Percentiles rank a stretch among this genome's conserved stretches.
These are phyloP conservation scores for Coccomyxa subellipsoidea DNA, from an alignment of 163 green algal genomes.

Conservation along the genomic window DNA sequence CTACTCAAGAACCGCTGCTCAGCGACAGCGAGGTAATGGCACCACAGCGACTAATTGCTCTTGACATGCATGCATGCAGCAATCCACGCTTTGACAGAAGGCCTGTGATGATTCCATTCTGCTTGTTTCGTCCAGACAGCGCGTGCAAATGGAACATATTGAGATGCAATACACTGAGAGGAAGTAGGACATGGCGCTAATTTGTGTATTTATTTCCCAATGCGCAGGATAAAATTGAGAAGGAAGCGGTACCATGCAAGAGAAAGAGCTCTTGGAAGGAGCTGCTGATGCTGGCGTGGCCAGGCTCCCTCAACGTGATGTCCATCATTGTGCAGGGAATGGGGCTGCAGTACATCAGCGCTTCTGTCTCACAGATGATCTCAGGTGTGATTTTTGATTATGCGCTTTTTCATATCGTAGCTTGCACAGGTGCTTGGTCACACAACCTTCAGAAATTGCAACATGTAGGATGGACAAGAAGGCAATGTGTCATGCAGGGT, in stretches of 20 bases:
- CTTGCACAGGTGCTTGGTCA: too few relatives aligned
- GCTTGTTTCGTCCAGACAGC: too few relatives aligned
- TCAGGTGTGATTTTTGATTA: not conserved
- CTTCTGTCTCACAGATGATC: slow-evolving; percentile 7
- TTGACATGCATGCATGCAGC: too few relatives aligned
- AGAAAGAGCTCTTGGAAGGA: not conserved
- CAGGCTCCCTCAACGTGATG: not conserved
- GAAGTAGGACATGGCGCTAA: not conserved
- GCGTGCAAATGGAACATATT: too few relatives aligned
- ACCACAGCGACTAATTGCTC: too few relatives aligned
- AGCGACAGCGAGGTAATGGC: not conserved
- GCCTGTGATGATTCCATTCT: too few relatives aligned
- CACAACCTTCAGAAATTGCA: too few relatives aligned
- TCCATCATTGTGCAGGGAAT: slow-evolving; percentile 15
- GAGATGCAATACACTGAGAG: too few relatives aligned
- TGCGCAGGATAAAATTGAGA: not conserved
- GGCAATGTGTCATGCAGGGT: too few relatives aligned
- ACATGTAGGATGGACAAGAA: too few relatives aligned
- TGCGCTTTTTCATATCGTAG: too few relatives aligned
- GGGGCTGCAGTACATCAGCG: slow-evolving; percentile 17
- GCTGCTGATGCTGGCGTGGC: not conserved
- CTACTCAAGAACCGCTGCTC: not conserved
- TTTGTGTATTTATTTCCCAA: not conserved
- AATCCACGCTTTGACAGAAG: too few relatives aligned
- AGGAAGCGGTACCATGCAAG: not conserved